These are phyloP conservation scores for Elsinoe necatrix DNA, from an alignment of 2,329 filamentous ascomycete species.

Conservation along the genomic window DNA sequence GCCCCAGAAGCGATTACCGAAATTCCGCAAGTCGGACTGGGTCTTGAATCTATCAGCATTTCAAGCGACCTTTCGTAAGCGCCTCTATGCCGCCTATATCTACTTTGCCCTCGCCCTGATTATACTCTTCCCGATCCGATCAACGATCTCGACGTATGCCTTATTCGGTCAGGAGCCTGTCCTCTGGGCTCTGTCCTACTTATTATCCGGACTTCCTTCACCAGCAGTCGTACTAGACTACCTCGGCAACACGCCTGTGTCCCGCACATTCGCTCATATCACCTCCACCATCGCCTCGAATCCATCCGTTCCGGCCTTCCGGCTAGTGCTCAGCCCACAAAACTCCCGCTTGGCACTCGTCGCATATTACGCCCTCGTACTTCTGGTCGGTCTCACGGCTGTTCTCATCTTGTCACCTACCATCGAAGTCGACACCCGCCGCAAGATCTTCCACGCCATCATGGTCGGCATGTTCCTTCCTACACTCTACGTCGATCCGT, in stretches of 20 bases:
- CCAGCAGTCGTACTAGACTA: slow-evolving; percentile 65
- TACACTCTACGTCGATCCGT: slow-evolving; percentile 75
- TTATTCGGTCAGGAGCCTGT: slow-evolving; percentile 70
- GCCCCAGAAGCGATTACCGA: not conserved
- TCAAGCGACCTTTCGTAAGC: slow-evolving; percentile 70
- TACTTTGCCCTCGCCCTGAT: slow-evolving; percentile 60
- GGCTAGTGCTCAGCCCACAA: slow-evolving; percentile 59
- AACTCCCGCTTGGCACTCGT: slow-evolving; percentile 72
- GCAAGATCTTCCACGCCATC: slow-evolving; percentile 97
- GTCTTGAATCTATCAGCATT: slow-evolving; percentile 62
- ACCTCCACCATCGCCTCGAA: slow-evolving; percentile 69
- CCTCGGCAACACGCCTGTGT: slow-evolving; percentile 37
- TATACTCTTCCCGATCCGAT: slow-evolving; percentile 62
- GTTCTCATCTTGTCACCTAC: slow-evolving; percentile 72
- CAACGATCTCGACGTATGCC: slow-evolving; percentile 58
- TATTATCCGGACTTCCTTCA: slow-evolving; percentile 67
- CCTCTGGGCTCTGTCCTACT: slow-evolving; percentile 84
- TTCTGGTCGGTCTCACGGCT: slow-evolving; percentile 61
- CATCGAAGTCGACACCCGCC: slow-evolving; percentile 87
- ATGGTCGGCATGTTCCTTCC: slow-evolving; percentile 96
- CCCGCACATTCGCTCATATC: not conserved
- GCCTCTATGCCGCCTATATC: slow-evolving; percentile 72
- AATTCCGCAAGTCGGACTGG: slow-evolving; percentile 3
- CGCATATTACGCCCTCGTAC: slow-evolving; percentile 63
- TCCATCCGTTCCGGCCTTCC: slow-evolving; percentile 55